phyloP scores from a whole-genome alignment of 495 filamentous ascomycete species.

The Lichenothelia convexa region DNA sequence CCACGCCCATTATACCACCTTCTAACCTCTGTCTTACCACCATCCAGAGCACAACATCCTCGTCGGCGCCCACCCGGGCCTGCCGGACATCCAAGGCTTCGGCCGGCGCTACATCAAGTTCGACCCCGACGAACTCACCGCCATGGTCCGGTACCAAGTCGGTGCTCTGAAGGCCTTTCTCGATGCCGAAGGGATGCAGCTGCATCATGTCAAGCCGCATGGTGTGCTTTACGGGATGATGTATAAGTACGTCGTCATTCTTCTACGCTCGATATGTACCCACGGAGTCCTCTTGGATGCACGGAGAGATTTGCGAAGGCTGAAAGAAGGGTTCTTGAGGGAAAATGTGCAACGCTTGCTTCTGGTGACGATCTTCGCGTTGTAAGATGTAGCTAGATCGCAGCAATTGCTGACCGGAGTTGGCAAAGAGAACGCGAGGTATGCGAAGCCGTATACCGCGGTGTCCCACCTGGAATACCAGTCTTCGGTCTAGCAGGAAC shows the following conservation, averaged over 20 bases:
- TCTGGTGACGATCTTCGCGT: too few relatives aligned
- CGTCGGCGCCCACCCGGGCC: slow-evolving; percentile 41
- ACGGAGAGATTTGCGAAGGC: too few relatives aligned
- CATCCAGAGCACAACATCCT: slow-evolving; percentile 31
- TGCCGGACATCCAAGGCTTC: slow-evolving; percentile 45
- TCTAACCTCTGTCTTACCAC: too few relatives aligned
- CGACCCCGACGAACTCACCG: slow-evolving; percentile 34
- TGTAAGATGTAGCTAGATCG: too few relatives aligned
- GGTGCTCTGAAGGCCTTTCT: slow-evolving; percentile 39
- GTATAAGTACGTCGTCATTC: slow-evolving; percentile 36
- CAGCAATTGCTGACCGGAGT: too few relatives aligned
- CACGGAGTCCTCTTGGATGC: too few relatives aligned
- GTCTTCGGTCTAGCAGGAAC: slow-evolving; percentile 40
- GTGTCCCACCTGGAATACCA: slow-evolving; percentile 30
- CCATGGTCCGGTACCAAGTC: slow-evolving; percentile 31
- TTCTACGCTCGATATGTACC: too few relatives aligned
- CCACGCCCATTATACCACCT: too few relatives aligned
- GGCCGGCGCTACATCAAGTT: slow-evolving; percentile 39
- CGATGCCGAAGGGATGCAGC: slow-evolving; percentile 30
- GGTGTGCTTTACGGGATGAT: slow-evolving; percentile 38
- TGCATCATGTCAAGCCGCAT: slow-evolving; percentile 45
- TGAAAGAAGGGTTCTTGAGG: too few relatives aligned
- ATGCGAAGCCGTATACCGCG: slow-evolving; percentile 32
- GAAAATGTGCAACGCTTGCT: too few relatives aligned
- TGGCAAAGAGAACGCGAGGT: too few relatives aligned